Conservation (phyloP, 768 basidiomycete species). For the Tricholoma saponaceum region DNA sequence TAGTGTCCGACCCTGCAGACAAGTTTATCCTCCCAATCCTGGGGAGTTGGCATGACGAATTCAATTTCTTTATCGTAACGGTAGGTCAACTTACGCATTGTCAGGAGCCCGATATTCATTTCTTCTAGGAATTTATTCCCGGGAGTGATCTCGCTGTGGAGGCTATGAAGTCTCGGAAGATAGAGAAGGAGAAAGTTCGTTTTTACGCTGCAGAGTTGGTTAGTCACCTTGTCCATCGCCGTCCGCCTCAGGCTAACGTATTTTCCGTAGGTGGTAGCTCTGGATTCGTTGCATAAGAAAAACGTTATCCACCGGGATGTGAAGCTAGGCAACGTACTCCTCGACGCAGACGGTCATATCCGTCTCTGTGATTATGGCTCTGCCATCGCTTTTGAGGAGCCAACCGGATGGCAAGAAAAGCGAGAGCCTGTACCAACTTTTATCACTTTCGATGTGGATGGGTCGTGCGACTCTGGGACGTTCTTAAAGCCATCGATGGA, state of each 20-base stretch:
- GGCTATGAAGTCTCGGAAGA: not conserved
- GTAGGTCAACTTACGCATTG: not conserved
- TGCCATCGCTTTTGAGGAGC: not conserved
- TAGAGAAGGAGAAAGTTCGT: not conserved
- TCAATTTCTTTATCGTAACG: not conserved
- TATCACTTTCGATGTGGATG: slow-evolving; percentile 3
- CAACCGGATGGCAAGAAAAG: not conserved
- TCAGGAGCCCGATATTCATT: slow-evolving; percentile 26
- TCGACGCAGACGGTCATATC: slow-evolving; percentile 2
- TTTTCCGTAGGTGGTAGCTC: slow-evolving; percentile 2
- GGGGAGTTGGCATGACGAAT: slow-evolving; percentile 2
- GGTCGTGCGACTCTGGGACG: not conserved
- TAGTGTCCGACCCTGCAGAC: not conserved
- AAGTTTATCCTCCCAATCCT: not conserved
- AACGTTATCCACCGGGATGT: slow-evolving; percentile 4
- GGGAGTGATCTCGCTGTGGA: slow-evolving; percentile 35
- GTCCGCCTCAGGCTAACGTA: not conserved
- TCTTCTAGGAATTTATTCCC: slow-evolving; percentile 54
- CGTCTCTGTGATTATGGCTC: slow-evolving; percentile 2
- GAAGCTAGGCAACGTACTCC: slow-evolving; percentile 1
- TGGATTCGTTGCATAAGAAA: slow-evolving; percentile 1
- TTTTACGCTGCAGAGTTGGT: slow-evolving; percentile 2
- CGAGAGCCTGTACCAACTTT: not conserved
- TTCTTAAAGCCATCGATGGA: slow-evolving; percentile 2
- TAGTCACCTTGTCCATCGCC: not conserved